These are phyloP conservation scores for Pilobolus umbonatus DNA, from an alignment of 192 early-diverging fungal species.

Conservation along the genomic window DNA sequence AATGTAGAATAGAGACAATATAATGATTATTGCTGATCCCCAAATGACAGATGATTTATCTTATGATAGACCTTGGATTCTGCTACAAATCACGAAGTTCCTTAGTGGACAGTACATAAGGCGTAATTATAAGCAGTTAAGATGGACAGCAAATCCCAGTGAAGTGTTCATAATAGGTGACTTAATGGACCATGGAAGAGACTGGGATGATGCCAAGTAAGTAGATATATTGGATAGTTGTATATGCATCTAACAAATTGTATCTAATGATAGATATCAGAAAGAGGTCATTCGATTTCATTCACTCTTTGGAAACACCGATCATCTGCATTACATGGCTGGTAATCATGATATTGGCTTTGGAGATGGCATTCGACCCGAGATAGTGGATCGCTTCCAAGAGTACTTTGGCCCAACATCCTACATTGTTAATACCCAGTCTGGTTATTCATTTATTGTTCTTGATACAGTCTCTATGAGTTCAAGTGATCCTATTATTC, in stretches of 20 bases:
- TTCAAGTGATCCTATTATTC: constrained; percentile 31
- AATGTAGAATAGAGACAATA: constrained; percentile 10
- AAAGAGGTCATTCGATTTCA: constrained; percentile 50
- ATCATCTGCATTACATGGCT: constrained; percentile 55
- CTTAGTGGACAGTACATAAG: constrained; percentile 85
- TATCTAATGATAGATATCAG: constrained; percentile 13
- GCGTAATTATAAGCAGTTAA: constrained; percentile 64
- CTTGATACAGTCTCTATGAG: constrained; percentile 78
- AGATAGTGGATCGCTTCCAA: constrained; percentile 44
- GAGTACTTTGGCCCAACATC: constrained; percentile 51
- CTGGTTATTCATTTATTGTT: constrained; percentile 61
- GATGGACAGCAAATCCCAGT: constrained; percentile 48
- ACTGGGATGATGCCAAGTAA: constrained; percentile 45
- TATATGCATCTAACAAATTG: constrained; percentile 11
- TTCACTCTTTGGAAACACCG: constrained; percentile 9
- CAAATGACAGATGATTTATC: constrained; percentile 91
- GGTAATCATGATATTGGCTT: constrained; percentile 96
- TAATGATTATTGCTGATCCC: constrained; percentile 84
- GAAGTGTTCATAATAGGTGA: constrained; percentile 79
- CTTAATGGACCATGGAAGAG: constrained; percentile 75
- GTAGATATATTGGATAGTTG: constrained; percentile 12
- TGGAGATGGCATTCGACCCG: constrained; percentile 47
- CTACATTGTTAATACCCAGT: constrained; percentile 39
- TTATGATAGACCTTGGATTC: constrained; percentile 64
- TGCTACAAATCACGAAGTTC: constrained; percentile 62